Evolutionary conservation across 306 rosid species (phyloP), one percentile per base, ranked within the genome.

Genomic region (Malus sylvestris): DNA sequence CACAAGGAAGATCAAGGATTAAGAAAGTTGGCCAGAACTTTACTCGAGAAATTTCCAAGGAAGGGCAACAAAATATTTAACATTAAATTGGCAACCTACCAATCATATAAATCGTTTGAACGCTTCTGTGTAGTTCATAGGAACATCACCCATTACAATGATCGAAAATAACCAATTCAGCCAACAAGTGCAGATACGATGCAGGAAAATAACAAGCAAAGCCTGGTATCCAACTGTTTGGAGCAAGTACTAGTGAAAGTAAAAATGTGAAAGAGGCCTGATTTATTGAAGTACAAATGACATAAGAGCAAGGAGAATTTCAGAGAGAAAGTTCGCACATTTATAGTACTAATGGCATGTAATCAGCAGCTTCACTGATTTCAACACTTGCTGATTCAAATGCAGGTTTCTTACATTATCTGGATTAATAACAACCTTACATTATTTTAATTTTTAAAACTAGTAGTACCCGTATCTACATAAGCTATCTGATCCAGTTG

Each of bases 401-500:
- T 61, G 69, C 30, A 61, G 69, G 42, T 57, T 23, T 27, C 68
- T 18, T 25, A 29, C 27, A 33, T 46, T 16, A 40, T 42, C 29
- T 18, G 16, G 30, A 74, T 42, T 19, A 16, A 40, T 9, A 62
- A 61, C 61, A 19, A 19, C 30, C 70, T 29, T 44, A 12, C 60
- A 61, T 70, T 81, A 73, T 45, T 67, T 71, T 75, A 57, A 57
- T 68, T 66, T 72, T 33, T 40, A 33, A 49, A 67, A 35, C 51
- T 45, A 51, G 57, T 72, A 69, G 65, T 57, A 9, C 68, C 52
- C 32, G 4, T 33, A 53, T 25, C 64, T 23, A 58, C 30, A 20
- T 58, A 33, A 33, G 30, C 58, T 55, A 25, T 71, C 32, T 15
- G 25, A 25, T 11, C 69, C 69, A 7, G 30, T n/a, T 69, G 2